Evolutionary conservation across 2,329 filamentous ascomycete genomes (phyloP), one percentile per base, ranked within the genome.

Genomic region (Trichoderma sp.): DNA sequence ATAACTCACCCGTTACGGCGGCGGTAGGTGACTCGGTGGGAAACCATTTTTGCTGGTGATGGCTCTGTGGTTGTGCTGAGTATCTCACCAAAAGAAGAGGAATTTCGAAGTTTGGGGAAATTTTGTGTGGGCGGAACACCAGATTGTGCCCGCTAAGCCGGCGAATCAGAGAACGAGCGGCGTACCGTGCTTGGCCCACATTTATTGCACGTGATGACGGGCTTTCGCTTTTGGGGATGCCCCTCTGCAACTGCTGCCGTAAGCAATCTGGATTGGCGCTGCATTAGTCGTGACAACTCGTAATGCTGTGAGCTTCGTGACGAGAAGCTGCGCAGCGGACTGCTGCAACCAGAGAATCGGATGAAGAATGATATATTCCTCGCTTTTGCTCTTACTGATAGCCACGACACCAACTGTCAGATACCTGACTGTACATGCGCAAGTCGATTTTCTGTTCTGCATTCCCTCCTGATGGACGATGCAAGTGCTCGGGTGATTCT

Each of bases 1-100:
- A 58, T 39, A 54, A 88, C 89, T 83, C 87, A 92, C 90, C 87
- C 86, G 84, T 92, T 92, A 80, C 89, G 88, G 80, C 90, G 88
- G 82, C 90, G 88, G 85, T 90, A 88, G 76, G 83, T 86, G 74
- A 87, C 83, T 79, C 85, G 78, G 77, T 84, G 81, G 79, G 82
- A 78, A 73, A 81, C 78, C 85, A 87, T 87, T 81, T 78, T 85
- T 81, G 77, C 80, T 78, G 78, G 74, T 78, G 75, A 73, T 76
- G 75, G 75, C 71, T 75, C 72, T 72, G 71, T 72, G 71, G 72
- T 62, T 75, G 72, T 72, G 70, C 74, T 75, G 75, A 75, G 71
- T 70, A 75, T 76, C 72, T 74, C 75, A 73, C 73, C 73, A 72
- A 70, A 39, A 68, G 71, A 71, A 69, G 72, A 77, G 68, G 74